Base-by-base conservation (phyloP, 768 basidiomycete species). In the Lepiota venenata region DNA sequence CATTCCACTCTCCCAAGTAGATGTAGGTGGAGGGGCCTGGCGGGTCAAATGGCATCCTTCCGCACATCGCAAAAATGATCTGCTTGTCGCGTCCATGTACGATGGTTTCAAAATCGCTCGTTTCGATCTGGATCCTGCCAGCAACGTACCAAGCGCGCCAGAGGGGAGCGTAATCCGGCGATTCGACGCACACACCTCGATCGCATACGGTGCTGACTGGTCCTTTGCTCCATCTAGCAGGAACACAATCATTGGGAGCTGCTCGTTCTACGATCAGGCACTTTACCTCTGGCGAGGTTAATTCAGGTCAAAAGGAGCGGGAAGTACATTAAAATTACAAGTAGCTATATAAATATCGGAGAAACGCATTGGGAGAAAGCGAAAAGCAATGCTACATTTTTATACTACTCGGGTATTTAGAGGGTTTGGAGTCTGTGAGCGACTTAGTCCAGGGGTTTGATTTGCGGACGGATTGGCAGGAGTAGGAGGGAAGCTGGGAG, bases 31-130 rank as follows among this genome's bases (percentile, higher is more conserved):
- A 11, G 97, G 97, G 2, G 90, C 84, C 10, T 99, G 97, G 97
- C 81, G 97, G 15, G 85, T 93, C 55, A 94, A 96, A 68, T 99
- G 94, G 93, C 93, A 98, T 69, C 93, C 95, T 6, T 80, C 79
- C 4, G 58, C 76, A 2, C 60, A 64, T n/a, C 79, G 93, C 42
- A 80, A 77, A 58, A 63, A 79, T 36, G 90, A 95, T 63, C 76
- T 98, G 1, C 79, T 98, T 16, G 84, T 93, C n/a, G 97, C 95
- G 0, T 93, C 91, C 64, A 99, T 98, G 97, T 95, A 96, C 64
- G 93, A 93, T 58, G 95, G 96, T 9, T 95, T 93, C 79, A 97
- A 97, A 65, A 76, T 96, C 5, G 67, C 93, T 43, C 74, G 69
- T 1, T 82, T 91, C 55, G 57, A 56, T 36, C 10, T 41, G 1